Base-by-base conservation (phyloP, 306 rosid genomes). In the Macrotyloma uniflorum region DNA sequence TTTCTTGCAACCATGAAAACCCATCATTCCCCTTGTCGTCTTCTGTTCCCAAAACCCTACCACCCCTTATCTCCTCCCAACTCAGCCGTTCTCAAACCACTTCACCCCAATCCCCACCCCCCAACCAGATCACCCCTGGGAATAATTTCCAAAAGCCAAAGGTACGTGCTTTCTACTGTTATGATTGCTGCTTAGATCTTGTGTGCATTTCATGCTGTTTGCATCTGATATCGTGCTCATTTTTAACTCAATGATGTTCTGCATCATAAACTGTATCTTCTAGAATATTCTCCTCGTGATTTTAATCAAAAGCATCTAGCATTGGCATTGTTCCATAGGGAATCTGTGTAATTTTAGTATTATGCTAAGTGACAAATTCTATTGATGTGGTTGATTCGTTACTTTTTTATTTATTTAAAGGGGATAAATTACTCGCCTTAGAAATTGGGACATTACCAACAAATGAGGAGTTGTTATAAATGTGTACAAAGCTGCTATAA, bases 1-100 rank as follows among this genome's bases (percentile, higher is more conserved):
- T 87, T 42, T 85, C 88, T 75, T 83, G 77, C 84, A 85, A 82
- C 35, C 46, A 57, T 70, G 81, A 80, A 66, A 78, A 73, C 74
- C 85, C 90, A 10, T 72, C 88, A 10, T 69, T 86, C 78, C 36
- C 67, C 9, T 69, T 84, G 18, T 84, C 80, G 6, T 72, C 85
- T 74, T 30, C 70, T 46, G 9, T 70, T 43, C 87, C 78, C 32
- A 53, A 50, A 18, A 42, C 47, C 63, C 76, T 70, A 5, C 81
- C 74, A 1, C 46, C 67, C 57, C 68, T 45, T 28, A 35, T 79
- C 11, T 26, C 81, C 47, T 77, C 84, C 61, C 65, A 22, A 35
- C n/a, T 58, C 43, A 71, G 33, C 26, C 66, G 77, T 63, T 24
- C 90, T 6, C 58, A 74, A 35, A 49, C 40, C 79, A 57, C 89